Conservation (phyloP, 2,329 filamentous ascomycete species). For the Blastomyces parvus region DNA sequence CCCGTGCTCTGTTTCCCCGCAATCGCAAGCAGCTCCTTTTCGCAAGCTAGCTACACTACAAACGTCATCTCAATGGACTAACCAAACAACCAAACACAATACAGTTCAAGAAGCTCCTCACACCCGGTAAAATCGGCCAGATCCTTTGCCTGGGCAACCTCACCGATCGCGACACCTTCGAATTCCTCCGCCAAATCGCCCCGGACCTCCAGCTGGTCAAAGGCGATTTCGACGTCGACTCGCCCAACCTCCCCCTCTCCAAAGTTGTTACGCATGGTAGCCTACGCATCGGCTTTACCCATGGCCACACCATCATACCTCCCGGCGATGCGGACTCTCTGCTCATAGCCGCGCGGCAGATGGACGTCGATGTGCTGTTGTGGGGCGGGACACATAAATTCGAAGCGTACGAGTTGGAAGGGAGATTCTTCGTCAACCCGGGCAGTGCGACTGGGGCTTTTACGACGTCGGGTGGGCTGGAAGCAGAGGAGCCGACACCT, state of each 20-base stretch:
- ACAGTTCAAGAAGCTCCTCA: conserved; percentile 77
- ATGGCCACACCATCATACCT: conserved; percentile 59
- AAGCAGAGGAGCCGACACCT: conserved; percentile 66
- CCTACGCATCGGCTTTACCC: conserved; percentile 60
- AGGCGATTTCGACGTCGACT: conserved; percentile 60
- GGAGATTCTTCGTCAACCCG: conserved; percentile 62
- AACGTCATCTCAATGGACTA: not conserved
- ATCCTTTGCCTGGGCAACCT: conserved; percentile 72
- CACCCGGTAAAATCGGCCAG: conserved; percentile 73
- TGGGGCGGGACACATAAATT: conserved; percentile 63
- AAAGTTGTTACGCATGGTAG: conserved; percentile 63
- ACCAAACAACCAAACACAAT: not conserved
- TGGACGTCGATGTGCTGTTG: conserved; percentile 60
- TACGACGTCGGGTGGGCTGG: conserved; percentile 50
- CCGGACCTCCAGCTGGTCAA: conserved; percentile 63
- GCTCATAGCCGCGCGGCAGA: conserved; percentile 58
- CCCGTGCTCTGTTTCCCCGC: not conserved
- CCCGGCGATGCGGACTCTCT: conserved; percentile 59
- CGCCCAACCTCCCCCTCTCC: conserved; percentile 54
- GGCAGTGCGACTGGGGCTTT: conserved; percentile 59
- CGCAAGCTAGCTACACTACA: not conserved
- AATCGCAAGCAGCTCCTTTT: not conserved
- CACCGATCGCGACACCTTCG: conserved; percentile 69
- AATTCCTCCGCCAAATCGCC: conserved; percentile 65
- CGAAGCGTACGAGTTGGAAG: conserved; percentile 62